phyloP scores from a whole-genome alignment of 208 protist species.

The Acanthamoeba lenticulata region DNA sequence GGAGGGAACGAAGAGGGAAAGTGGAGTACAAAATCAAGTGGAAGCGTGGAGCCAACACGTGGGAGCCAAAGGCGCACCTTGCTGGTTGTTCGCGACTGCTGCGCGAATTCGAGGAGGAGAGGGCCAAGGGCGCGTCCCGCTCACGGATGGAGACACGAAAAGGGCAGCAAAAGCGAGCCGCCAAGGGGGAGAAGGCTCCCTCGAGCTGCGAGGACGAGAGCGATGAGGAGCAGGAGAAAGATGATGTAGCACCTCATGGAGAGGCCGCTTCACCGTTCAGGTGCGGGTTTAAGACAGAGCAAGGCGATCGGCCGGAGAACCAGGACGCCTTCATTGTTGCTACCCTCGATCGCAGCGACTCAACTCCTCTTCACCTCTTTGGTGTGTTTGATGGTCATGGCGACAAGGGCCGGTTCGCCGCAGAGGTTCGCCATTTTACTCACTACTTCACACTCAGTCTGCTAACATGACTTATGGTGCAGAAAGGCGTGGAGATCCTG shows the following conservation, averaged over 20 bases:
- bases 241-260: background rate
- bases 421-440: background rate
- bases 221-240: background rate
- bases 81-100: background rate
- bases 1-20: background rate
- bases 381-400: constrained; percentile 1
- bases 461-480: background rate
- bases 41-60: background rate
- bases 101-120: background rate
- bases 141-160: too few species aligned
- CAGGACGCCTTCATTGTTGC: constrained; percentile 4
- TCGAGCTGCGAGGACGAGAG: background rate
- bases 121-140: background rate
- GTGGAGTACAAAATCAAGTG: constrained; percentile 25
- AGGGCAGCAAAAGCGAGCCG: background rate
- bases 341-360: background rate
- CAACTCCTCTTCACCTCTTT: background rate
- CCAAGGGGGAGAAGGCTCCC: background rate
- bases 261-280: background rate
- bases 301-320: background rate
- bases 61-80: background rate
- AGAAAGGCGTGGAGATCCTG: constrained; percentile 26
- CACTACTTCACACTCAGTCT: background rate
- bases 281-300: background rate
- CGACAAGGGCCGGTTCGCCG: background rate